Base-by-base conservation (phyloP, 2,329 filamentous ascomycete genomes). In the Fusarium pininemorale region DNA sequence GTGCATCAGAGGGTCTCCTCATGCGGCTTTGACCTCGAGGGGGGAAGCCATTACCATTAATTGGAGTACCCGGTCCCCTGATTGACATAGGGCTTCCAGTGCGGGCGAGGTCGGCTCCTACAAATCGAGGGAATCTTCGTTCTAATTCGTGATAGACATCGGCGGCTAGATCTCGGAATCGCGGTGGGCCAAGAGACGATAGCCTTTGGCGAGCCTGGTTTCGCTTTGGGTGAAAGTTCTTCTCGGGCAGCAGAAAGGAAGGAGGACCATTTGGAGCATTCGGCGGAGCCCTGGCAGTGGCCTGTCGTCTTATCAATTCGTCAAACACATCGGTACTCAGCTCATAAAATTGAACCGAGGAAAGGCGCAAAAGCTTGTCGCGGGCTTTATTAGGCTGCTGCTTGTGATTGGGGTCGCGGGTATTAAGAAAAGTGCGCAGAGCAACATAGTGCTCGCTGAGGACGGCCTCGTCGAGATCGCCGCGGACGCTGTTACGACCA, bases 171-270 rank as follows among this genome's bases (percentile, higher is more conserved):
- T 98, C 95, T 76, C 94, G 90, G 80, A 99, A 99, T 66, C 96
- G 89, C 32, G 94, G 92, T 28, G 93, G 91, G 7, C 95, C 94
- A 20, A 99, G 89, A 0, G 95, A 97, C 1, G 95, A 96, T 26
- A 99, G 89, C 82, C 97, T 97, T 83, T 98, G 95, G 45, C 96
- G 90, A n/a, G 96, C 96, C 82, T 98, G 95, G 81, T 99, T 99
- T 72, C 96, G 92, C 84, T 98, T 99, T 6, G 95, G 95, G 82
- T 99, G 96, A 83, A 98, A 98, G 73, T 91, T 92, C 74, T 92
- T 89, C 81, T 96, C 94, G n/a, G 96, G 94, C 30, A 94, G 85
- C 11, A 99, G 89, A 80, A 91, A 97, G 18, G 90, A 85, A 5
- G 94, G 94, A n/a, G 89, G 87, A 7, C 84, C 82, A 71, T 84